A percentile compares a stretch with the other conserved stretches of the same genome.
Evolutionary conservation across 139 green algal genomes (phyloP).

Genomic region (Chlorella sp.): DNA sequence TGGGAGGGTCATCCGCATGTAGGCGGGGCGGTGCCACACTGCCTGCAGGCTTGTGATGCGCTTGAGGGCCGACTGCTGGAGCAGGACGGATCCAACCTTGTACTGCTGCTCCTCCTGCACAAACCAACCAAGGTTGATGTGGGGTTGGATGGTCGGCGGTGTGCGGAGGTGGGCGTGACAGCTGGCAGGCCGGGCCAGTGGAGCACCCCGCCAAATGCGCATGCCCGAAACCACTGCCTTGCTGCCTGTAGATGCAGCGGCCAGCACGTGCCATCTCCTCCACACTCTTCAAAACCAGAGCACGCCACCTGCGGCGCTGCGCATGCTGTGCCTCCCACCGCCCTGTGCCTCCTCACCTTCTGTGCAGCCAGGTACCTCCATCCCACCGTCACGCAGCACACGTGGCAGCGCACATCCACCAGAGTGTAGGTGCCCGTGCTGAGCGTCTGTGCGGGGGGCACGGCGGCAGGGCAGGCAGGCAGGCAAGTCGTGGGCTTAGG

Average conservation of each 20-base stretch:
- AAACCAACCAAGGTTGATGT: too few species aligned
- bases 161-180: too few species aligned
- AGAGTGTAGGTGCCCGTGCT: constrained; percentile 55
- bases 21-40: background rate
- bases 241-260: too few species aligned
- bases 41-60: constrained; percentile 11
- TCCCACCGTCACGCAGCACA: constrained; percentile 45
- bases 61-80: constrained; percentile 36
- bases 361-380: constrained; percentile 58
- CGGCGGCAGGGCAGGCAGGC: background rate
- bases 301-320: too few species aligned
- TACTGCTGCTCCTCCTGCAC: constrained; percentile 55
- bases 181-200: too few species aligned
- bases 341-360: background rate
- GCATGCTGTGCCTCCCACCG: too few species aligned
- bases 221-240: too few species aligned
- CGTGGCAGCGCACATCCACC: constrained; percentile 52
- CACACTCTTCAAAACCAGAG: too few species aligned
- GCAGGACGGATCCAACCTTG: constrained; percentile 53
- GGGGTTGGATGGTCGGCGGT: too few species aligned
- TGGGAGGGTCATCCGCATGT: background rate
- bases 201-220: too few species aligned
- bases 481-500: too few species aligned
- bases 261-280: too few species aligned
- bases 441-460: constrained; percentile 26